Conservation (phyloP, 257 asterid species). For the Solanum pinnatisectum region DNA sequence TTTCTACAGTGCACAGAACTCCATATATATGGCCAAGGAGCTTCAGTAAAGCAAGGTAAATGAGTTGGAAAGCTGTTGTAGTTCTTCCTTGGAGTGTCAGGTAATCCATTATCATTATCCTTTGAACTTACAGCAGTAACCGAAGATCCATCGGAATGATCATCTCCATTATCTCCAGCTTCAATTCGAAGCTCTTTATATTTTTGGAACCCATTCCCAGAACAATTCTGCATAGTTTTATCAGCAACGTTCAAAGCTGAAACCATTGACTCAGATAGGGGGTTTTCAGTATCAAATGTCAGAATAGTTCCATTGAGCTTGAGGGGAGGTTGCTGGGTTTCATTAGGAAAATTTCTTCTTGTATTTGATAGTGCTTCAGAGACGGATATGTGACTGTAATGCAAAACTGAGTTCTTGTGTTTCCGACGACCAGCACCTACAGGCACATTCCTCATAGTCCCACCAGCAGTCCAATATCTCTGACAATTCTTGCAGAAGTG, state of each 20-base stretch:
- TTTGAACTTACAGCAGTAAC: constrained; percentile 28
- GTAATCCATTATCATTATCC: constrained; percentile 27
- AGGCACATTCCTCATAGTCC: constrained; percentile 92
- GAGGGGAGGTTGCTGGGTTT: constrained; percentile 27
- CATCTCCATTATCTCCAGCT: constrained; percentile 32
- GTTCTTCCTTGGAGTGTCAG: constrained; percentile 23
- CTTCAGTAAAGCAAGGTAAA: constrained; percentile 47
- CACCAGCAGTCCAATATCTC: constrained; percentile 99
- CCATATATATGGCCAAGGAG: constrained; percentile 77
- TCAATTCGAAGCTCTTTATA: constrained; percentile 29
- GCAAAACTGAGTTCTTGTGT: constrained; percentile 58
- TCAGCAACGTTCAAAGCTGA: constrained; percentile 48
- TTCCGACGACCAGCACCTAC: constrained; percentile 97
- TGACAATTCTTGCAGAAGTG: constrained; percentile 96
- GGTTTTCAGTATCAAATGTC: constrained; percentile 53
- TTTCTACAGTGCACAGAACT: constrained; percentile 41
- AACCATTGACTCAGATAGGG: constrained; percentile 63
- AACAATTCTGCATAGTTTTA: constrained; percentile 12
- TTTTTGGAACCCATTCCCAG: constrained; percentile 34
- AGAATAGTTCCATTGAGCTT: constrained; percentile 50
- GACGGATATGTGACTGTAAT: constrained; percentile 39
- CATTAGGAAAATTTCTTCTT: constrained; percentile 34
- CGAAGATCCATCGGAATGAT: constrained; percentile 33
- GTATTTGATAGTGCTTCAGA: constrained; percentile 32
- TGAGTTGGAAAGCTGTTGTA: constrained; percentile 36